Base-by-base conservation (phyloP, 345 rosid genomes). In the Citrus hindsii region DNA sequence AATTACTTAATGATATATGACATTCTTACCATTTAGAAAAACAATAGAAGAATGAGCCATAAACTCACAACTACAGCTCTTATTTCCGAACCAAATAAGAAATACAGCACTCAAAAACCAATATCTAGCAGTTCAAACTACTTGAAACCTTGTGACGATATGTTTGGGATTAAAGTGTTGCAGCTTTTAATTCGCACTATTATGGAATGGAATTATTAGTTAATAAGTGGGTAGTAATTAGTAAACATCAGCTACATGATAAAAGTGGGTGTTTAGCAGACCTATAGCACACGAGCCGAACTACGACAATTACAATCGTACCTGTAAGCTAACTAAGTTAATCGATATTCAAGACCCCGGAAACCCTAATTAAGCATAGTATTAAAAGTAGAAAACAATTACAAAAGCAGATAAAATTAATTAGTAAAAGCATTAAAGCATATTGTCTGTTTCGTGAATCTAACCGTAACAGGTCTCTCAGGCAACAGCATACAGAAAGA, bases 391-490 rank as follows among this genome's bases (percentile, higher is more conserved):
- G 9, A 25, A 6, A 61, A 25, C 46, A 42, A 58, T 1, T 21
- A 5, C 28, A 13, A 56, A 38, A 19, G n/a, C 1, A 61, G 55
- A 37, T 25, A 61, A 27, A 75, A 13, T 4, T 14, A 51, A 35
- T 22, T 1, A 79, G 37, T 22, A 40, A 63, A 71, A 65, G 3
- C 68, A 65, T 21, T 66, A 33, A 66, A 65, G 12, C 69, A 22
- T 66, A 19, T 3, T 2, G 24, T 35, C 10, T 66, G 46, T 35
- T 33, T 46, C 5, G 22, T 9, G 27, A 35, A 82, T 72, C 89
- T 24, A 70, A 93, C 98, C 80, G 98, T 84, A 51, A 93, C 92
- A 0, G 98, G 98, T n/a, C 91, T 83, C 18, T 91, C 93, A 21
- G 86, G 92, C 74, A 91, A 35, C 73, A 85, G 87, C 83, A 84